phyloP scores from a whole-genome alignment of 257 asterid species.

The Verbena officinalis region DNA sequence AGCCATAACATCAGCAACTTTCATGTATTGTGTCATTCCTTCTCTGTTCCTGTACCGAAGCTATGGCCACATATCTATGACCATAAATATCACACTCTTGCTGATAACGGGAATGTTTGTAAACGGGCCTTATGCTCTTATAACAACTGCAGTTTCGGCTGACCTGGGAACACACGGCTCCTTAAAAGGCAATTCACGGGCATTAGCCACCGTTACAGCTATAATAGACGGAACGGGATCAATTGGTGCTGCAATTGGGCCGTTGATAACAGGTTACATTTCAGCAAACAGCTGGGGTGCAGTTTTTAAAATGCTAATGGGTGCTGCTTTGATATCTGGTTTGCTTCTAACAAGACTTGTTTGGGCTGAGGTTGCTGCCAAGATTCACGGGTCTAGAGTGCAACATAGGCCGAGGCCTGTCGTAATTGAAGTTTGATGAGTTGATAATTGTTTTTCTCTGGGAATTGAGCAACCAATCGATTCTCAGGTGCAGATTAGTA shows the following conservation, averaged over 20 bases:
- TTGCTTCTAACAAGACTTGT: constrained; percentile 62
- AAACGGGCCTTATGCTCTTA: constrained; percentile 75
- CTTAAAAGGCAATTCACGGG: constrained; percentile 60
- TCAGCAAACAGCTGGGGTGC: constrained; percentile 67
- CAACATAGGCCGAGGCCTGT: constrained; percentile 27
- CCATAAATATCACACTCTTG: constrained; percentile 53
- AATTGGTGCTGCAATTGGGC: constrained; percentile 76
- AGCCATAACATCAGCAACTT: constrained; percentile 77
- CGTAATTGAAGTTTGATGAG: constrained; percentile 44
- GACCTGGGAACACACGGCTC: constrained; percentile 76
- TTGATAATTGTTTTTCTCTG: neutral
- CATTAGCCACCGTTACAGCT: constrained; percentile 74
- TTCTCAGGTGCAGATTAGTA: neutral
- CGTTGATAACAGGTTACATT: constrained; percentile 66
- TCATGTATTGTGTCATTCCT: constrained; percentile 70
- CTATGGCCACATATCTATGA: constrained; percentile 59
- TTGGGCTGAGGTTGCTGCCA: constrained; percentile 53
- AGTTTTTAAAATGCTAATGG: constrained; percentile 72
- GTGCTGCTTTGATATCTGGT: constrained; percentile 60
- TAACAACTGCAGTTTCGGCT: constrained; percentile 84
- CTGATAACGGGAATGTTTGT: constrained; percentile 60
- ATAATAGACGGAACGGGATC: constrained; percentile 79
- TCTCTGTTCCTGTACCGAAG: constrained; percentile 60
- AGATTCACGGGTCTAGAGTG: constrained; percentile 41
- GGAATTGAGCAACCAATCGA: no score